Percentiles rank a stretch among this genome's conserved stretches.
Conservation (phyloP, 306 rosid genomes). For the Rubus parviflorus region DNA sequence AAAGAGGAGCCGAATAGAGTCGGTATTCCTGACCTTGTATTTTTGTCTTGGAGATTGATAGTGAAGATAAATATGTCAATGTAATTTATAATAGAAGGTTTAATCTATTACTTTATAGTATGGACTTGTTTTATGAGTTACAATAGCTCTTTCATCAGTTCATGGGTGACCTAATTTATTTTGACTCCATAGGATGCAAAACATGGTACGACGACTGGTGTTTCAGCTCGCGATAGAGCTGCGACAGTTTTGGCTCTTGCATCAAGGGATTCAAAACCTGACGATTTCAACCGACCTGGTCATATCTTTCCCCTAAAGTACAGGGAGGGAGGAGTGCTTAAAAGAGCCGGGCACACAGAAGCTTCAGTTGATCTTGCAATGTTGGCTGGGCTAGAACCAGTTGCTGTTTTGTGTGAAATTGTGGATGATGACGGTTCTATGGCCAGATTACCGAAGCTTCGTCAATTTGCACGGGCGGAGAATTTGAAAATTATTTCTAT, state of each 20-base stretch:
- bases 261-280: constrained; percentile 76
- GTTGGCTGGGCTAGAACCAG: constrained; percentile 85
- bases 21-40: background rate
- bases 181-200: constrained; percentile 65
- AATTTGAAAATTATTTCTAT: constrained; percentile 86
- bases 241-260: constrained; percentile 86
- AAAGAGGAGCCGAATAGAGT: background rate
- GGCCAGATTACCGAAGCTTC: constrained; percentile 96
- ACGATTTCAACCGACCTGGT: constrained; percentile 91
- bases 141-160: background rate
- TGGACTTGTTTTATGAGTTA: background rate
- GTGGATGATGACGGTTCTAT: constrained; percentile 99
- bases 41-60: background rate
- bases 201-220: constrained; percentile 88
- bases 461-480: constrained; percentile 61
- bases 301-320: constrained; percentile 93
- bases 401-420: constrained; percentile 79
- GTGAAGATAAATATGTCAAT: constrained; percentile 3
- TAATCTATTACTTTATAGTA: background rate
- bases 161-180: constrained; percentile 13
- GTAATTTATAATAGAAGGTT: background rate
- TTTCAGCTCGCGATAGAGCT: constrained; percentile 90
- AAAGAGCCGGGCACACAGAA: constrained; percentile 98
- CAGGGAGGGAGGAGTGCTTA: constrained; percentile 93
- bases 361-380: constrained; percentile 90